Base-by-base conservation (phyloP, 345 rosid genomes). In the Eucalyptus microcorys region DNA sequence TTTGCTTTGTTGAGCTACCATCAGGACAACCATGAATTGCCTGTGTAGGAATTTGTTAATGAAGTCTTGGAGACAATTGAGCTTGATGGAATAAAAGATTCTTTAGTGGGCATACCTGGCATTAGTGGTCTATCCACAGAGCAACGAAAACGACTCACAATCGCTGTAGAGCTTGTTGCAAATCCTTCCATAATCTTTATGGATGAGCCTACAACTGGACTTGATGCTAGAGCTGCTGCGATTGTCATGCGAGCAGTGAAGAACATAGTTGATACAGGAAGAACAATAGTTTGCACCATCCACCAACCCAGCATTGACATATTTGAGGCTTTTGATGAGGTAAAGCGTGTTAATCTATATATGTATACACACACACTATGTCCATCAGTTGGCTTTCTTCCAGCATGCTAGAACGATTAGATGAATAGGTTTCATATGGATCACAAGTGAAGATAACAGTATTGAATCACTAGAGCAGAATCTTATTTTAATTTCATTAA, bases 211-310 rank as follows among this genome's bases (percentile, higher is more conserved):
- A 95, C 99, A 49, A 94, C 99, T 4, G 96, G 99, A 49, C 90
- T 96, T n/a, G 98, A 96, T 89, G 99, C 98, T 80, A 93, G 98
- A 93, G 93, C 99, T 34, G 99, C 99, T 10, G 99, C 97, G 83
- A 93, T 96, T 85, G 97, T 96, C 76, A 94, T 96, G 97, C 90
- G 99, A 89, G 96, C 95, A 52, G 97, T 95, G 92, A 96, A 95
- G 91, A 96, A 96, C 87, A 91, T 96, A 1, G 97, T 92, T 34
- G 95, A 95, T 27, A 96, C 97, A 15, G 98, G 98, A 87, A 91
- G 99, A 91, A 96, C 99, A 52, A 92, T 95, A 16, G 98, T 96
- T 22, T 96, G 98, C 91, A 96, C 98, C 32, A 94, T 94, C 90
- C 99, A 96, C 87, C 99, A 96, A 85, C 99, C 99, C 3, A 96